phyloP scores from a whole-genome alignment of 768 basidiomycete genomes.

The Nevesoporus exiguus region DNA sequence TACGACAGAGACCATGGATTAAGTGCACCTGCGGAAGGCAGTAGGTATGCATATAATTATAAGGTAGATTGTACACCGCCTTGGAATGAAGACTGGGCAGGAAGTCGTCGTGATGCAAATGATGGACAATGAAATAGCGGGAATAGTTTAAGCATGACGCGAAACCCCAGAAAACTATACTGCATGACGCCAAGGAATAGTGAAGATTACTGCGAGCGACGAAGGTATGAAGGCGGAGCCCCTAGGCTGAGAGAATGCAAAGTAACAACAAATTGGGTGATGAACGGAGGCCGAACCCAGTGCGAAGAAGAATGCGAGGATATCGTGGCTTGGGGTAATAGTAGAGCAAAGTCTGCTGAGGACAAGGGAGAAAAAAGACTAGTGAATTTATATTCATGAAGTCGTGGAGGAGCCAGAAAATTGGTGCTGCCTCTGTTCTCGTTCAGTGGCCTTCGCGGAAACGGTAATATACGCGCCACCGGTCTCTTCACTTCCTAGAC shows the following conservation, averaged over 20 bases:
- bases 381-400: constrained; percentile 27
- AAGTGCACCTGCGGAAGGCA: constrained; percentile 30
- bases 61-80: constrained; percentile 36
- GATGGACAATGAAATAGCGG: constrained; percentile 17
- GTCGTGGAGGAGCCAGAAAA: constrained; percentile 24
- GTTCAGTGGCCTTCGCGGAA: constrained; percentile 76
- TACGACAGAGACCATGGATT: constrained; percentile 26
- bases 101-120: constrained; percentile 28
- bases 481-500: constrained; percentile 63
- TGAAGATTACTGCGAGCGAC: constrained; percentile 30
- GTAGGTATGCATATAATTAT: constrained; percentile 34
- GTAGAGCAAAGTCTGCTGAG: constrained; percentile 21
- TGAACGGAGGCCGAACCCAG: constrained; percentile 24
- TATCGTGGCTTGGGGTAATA: constrained; percentile 29
- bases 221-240: constrained; percentile 27
- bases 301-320: constrained; percentile 23
- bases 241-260: constrained; percentile 19
- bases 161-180: constrained; percentile 23
- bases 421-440: constrained; percentile 38
- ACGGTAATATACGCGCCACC: constrained; percentile 87
- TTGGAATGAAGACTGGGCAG: constrained; percentile 21
- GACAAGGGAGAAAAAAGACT: constrained; percentile 10
- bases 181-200: constrained; percentile 27
- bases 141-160: constrained; percentile 27
- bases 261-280: constrained; percentile 21